Evolutionary conservation across 2,329 filamentous ascomycete genomes (phyloP).

Genomic region (Helicocarpus griseus): DNA sequence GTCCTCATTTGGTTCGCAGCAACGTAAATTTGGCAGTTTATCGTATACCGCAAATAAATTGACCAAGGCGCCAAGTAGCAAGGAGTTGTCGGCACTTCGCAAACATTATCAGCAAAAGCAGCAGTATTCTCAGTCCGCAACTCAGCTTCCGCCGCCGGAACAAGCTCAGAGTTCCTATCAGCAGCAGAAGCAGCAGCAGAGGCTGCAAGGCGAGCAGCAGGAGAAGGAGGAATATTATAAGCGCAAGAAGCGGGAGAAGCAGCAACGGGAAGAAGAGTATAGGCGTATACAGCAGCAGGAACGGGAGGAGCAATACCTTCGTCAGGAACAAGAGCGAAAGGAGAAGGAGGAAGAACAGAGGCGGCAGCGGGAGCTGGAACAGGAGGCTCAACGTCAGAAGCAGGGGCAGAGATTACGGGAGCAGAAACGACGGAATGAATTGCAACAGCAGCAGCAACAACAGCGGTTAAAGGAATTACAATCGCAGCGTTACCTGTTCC

Average conservation of each 20-base stretch:
- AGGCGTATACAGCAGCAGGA: not conserved
- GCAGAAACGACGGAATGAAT: not conserved
- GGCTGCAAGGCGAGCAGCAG: not conserved
- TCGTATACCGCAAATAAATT: slow-evolving; percentile 18
- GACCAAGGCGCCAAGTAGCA: slow-evolving; percentile 17
- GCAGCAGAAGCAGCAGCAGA: not conserved
- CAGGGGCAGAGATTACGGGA: not conserved
- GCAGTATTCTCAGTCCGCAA: not conserved
- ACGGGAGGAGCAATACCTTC: not conserved
- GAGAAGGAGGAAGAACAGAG: not conserved
- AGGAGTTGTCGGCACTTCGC: not conserved
- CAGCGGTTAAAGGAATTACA: not conserved
- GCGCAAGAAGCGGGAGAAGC: slow-evolving; percentile 4
- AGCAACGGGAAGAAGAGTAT: not conserved
- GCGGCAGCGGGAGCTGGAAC: not conserved
- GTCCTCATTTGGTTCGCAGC: slow-evolving; percentile 15
- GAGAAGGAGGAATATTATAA: not conserved
- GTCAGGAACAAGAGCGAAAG: not conserved
- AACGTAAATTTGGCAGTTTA: slow-evolving; percentile 13
- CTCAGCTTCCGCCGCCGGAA: not conserved
- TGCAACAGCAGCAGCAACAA: not conserved
- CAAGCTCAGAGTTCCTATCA: not conserved
- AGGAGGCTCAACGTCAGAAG: not conserved
- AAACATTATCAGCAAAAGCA: slow-evolving; percentile 7
- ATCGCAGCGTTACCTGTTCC: slow-evolving; percentile 10